These are phyloP conservation scores for Lepidopterella palustris DNA, from an alignment of 495 filamentous ascomycete genomes.

Conservation along the genomic window DNA sequence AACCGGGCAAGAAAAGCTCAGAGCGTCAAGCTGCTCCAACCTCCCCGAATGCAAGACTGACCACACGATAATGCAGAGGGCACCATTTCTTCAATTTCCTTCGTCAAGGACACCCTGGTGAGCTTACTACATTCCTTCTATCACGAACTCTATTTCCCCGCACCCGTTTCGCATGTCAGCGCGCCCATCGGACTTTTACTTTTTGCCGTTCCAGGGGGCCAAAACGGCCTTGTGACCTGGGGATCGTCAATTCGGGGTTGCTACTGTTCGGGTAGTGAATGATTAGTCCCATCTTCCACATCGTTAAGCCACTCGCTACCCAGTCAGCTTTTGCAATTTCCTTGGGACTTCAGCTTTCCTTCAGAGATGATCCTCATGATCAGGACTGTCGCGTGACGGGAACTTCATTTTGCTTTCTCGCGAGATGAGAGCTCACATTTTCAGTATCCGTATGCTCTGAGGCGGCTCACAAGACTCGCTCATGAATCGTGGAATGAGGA, in stretches of 20 bases:
- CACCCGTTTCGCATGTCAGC: background rate
- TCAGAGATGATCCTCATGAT: background rate
- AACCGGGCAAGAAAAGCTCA: background rate
- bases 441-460: constrained; percentile 66
- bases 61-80: constrained; percentile 46
- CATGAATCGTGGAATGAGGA: constrained; percentile 53
- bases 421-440: constrained; percentile 8
- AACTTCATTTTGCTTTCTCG: background rate
- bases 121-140: constrained; percentile 29
- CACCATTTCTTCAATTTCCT: constrained; percentile 63
- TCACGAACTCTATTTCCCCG: background rate
- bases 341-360: background rate
- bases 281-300: background rate
- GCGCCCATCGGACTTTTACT: background rate
- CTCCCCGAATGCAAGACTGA: constrained; percentile 12
- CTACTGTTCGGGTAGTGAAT: background rate
- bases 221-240: background rate
- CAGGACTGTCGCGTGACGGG: background rate
- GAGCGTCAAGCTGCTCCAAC: background rate
- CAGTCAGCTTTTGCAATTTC: constrained; percentile 8
- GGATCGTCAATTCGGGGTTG: background rate
- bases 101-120: constrained; percentile 66
- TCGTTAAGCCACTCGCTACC: constrained; percentile 25
- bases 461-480: constrained; percentile 51
- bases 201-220: background rate